Evolutionary conservation across 805 yeast species (phyloP).

Genomic region (Scheffersomyces ergatensis): DNA sequence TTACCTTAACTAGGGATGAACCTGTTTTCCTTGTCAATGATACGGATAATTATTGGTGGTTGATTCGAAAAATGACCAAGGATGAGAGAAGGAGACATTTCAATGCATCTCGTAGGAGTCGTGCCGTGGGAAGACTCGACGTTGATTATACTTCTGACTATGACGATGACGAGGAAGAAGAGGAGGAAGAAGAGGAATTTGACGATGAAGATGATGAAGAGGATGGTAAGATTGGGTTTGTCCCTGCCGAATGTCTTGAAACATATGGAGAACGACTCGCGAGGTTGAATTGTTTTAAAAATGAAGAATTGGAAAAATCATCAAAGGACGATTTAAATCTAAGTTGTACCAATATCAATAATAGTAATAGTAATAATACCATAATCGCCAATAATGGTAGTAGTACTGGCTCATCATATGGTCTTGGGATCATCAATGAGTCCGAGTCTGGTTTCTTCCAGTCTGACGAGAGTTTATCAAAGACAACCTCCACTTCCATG

Average conservation of each 20-base stretch:
- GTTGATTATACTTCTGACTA: constrained; percentile 10
- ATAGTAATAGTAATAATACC: neutral
- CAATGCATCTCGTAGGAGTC: constrained; percentile 2
- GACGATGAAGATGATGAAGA: constrained; percentile 21
- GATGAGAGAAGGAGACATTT: constrained; percentile 29
- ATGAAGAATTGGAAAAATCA: constrained; percentile 62
- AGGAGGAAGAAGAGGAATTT: constrained; percentile 9
- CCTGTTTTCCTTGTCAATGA: constrained; percentile 82
- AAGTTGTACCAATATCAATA: neutral
- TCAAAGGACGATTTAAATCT: constrained; percentile 6
- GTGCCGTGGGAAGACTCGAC: too few relatives aligned
- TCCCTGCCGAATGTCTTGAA: constrained; percentile 94
- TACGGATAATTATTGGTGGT: constrained; percentile 96
- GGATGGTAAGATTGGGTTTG: constrained; percentile 83
- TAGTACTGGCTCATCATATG: neutral
- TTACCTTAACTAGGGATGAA: constrained; percentile 75
- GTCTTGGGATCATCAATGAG: neutral
- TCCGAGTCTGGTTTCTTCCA: neutral
- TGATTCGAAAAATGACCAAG: constrained; percentile 52
- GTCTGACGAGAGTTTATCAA: constrained; percentile 2
- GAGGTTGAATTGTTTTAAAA: constrained; percentile 85
- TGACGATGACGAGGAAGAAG: constrained; percentile 12
- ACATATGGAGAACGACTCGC: constrained; percentile 91
- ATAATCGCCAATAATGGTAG: neutral
- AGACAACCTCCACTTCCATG: too few relatives aligned